Conservation (phyloP, 169 alveolate genomes). For the Eimeria maxima region DNA sequence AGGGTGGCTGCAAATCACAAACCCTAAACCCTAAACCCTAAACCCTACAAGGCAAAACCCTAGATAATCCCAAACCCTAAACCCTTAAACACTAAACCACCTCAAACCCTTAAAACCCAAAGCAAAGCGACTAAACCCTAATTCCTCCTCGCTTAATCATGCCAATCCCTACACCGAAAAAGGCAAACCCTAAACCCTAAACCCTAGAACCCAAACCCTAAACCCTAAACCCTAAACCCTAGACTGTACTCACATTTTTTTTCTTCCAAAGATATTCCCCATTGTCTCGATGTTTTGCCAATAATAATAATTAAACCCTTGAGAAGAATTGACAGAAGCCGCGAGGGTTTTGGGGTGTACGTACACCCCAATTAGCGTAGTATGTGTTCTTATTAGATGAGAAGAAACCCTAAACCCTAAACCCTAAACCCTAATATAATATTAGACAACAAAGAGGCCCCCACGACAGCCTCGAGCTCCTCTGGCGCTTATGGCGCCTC, state of each 20-base stretch:
- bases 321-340: neutral
- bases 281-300: neutral
- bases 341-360: neutral
- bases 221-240: neutral
- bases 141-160: neutral
- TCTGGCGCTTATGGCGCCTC: slow-evolving; percentile 10
- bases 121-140: neutral
- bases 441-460: too few species aligned
- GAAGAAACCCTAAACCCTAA: neutral
- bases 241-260: neutral
- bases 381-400: neutral
- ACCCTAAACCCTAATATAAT: slow-evolving; percentile 50
- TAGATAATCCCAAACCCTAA: slow-evolving; percentile 1
- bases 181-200: neutral
- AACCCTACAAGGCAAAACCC: too few species aligned
- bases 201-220: neutral
- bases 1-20: slow-evolving; percentile 33
- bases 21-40: slow-evolving; percentile 53
- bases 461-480: neutral
- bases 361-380: neutral
- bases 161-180: too few species aligned
- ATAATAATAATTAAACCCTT: neutral
- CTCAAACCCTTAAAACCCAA: neutral
- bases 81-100: neutral
- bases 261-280: neutral